Evolutionary conservation across 768 basidiomycete genomes (phyloP), one percentile per base, ranked within the genome.

Genomic region (Naganishia vaughanmartiniae): DNA sequence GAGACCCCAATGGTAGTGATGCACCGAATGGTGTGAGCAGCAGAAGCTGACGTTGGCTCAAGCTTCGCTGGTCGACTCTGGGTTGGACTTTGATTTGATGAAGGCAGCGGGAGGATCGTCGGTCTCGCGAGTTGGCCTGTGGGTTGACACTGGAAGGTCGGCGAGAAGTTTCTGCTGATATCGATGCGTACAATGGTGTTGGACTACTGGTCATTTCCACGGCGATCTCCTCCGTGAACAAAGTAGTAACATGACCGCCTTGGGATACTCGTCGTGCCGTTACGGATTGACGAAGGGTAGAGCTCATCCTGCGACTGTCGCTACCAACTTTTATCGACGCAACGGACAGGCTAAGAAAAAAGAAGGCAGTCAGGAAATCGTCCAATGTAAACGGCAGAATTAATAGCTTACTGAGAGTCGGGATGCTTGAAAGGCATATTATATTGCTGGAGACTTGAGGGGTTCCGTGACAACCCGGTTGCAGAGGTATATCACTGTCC

Each of bases 11-110:
- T 28, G 69, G 69, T 2, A 31, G 2, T 30, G 69, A 54, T 10
- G 31, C 39, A 10, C 69, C 69, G 39, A 70, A 70, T 11, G 69
- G 69, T n/a, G 56, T 70, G 33, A 70, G 60, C 45, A 70, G 48
- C 53, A 70, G 30, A 11, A 70, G 26, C 33, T 70, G 69, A 51
- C 65, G 69, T 7, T 34, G 69, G 26, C 58, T 65, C 31, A 65
- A 58, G 19, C 45, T 63, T 26, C 60, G 60, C 60, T 63, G 60
- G 4, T 39, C 7, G 15, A 34, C 31, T 45, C 60, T 42, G 1
- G 60, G 42, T 21, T 63, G 60, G 9, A 63, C 42, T n/a, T 28
- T 39, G 39, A 63, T 63, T 36, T 63, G 42, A 30, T 63, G 60
- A 1, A 63, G 39, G 24, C 31, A 46, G 60, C 60, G 60, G 28